Evolutionary conservation across 495 filamentous ascomycete genomes (phyloP).

Genomic region (Chaetomium tenue): DNA sequence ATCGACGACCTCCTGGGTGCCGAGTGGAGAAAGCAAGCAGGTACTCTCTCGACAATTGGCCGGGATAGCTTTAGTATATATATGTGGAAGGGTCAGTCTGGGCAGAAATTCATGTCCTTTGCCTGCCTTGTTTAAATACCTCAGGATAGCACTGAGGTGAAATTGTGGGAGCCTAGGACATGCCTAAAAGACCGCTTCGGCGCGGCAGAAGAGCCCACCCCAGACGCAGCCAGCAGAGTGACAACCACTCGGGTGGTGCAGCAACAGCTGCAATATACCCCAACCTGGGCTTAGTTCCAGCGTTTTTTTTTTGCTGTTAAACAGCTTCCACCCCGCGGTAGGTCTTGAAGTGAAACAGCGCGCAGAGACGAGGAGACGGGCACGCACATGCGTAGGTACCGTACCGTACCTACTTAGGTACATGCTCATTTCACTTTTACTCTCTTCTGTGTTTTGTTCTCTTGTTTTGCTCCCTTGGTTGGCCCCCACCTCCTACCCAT

Average conservation of each 20-base stretch:
- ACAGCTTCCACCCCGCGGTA: constrained; percentile 9
- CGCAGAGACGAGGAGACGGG: neutral
- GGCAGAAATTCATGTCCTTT: too few relatives aligned
- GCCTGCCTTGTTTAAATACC: too few relatives aligned
- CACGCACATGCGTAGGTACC: neutral
- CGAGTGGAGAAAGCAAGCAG: too few relatives aligned
- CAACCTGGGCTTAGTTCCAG: constrained; percentile 30
- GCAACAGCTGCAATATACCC: constrained; percentile 29
- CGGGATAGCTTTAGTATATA: too few relatives aligned
- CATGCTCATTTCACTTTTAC: constrained; percentile 4
- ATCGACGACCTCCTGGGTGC: too few relatives aligned
- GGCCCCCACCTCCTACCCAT: neutral
- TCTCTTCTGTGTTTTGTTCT: neutral
- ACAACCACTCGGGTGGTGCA: constrained; percentile 20
- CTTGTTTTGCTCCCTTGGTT: neutral
- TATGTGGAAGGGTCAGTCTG: too few relatives aligned
- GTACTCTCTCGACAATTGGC: too few relatives aligned
- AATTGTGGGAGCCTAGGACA: too few relatives aligned
- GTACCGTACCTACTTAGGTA: too few relatives aligned
- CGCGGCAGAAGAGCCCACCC: neutral
- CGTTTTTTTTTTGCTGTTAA: constrained; percentile 22
- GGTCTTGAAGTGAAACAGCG: constrained; percentile 3
- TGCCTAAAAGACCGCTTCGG: constrained; percentile 3
- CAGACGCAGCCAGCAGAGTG: constrained; percentile 8
- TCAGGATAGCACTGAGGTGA: too few relatives aligned